These are phyloP conservation scores for Dactylella cylindrospora DNA, from an alignment of 2,329 filamentous ascomycete species.

Conservation along the genomic window DNA sequence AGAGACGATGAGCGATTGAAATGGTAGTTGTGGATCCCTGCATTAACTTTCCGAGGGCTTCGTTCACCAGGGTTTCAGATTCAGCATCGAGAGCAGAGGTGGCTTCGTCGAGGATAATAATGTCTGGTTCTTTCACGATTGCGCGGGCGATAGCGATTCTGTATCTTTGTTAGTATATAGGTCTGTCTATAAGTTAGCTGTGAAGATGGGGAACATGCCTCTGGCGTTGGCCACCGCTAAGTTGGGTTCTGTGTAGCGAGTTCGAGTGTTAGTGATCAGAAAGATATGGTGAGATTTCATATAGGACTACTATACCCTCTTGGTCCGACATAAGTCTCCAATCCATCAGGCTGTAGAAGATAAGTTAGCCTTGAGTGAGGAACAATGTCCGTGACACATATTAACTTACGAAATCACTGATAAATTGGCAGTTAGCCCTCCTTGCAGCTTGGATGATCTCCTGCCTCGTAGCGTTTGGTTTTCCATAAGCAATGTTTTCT, in stretches of 20 bases:
- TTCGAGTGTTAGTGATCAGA: neutral
- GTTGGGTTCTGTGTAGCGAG: conserved; percentile 14
- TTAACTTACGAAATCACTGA: conserved; percentile 70
- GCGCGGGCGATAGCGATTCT: conserved; percentile 95
- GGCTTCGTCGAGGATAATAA: conserved; percentile 92
- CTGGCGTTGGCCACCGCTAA: conserved; percentile 35
- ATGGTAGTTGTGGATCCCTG: conserved; percentile 92
- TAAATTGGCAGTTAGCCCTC: conserved; percentile 94
- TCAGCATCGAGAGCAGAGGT: conserved; percentile 95
- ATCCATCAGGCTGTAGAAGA: conserved; percentile 72
- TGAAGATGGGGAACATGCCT: too few species aligned
- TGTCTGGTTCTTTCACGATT: conserved; percentile 92
- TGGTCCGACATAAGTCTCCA: conserved; percentile 91
- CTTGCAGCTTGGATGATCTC: conserved; percentile 85
- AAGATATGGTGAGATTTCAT: neutral
- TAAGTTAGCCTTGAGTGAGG: too few species aligned
- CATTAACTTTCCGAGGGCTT: conserved; percentile 77
- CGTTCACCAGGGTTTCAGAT: conserved; percentile 93
- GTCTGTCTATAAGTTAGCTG: too few species aligned
- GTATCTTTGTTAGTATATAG: conserved; percentile 87
- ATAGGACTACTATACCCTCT: conserved; percentile 60
- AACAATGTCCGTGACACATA: neutral
- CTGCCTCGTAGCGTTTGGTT: conserved; percentile 71
- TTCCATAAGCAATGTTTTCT: conserved; percentile 89
- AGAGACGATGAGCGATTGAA: conserved; percentile 91